These are phyloP conservation scores for Beauveria brongniartii DNA, from an alignment of 2,329 filamentous ascomycete genomes.

Conservation along the genomic window DNA sequence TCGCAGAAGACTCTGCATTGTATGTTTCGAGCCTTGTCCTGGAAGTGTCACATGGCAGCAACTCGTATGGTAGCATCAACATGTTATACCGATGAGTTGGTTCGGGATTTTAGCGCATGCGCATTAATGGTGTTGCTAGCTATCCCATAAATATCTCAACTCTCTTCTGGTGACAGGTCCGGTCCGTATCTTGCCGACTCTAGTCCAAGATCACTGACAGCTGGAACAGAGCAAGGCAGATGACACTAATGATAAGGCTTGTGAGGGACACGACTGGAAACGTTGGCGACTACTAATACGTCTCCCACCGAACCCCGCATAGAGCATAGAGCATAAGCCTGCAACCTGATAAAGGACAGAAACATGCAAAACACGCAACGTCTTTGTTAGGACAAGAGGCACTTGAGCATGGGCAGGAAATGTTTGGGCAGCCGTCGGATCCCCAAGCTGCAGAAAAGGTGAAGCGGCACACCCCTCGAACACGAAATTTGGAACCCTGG, in stretches of 20 bases:
- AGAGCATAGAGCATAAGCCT: neutral
- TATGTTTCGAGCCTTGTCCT: neutral
- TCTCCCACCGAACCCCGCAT: neutral
- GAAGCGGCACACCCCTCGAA: neutral
- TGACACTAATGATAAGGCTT: constrained; percentile 7
- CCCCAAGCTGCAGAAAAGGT: neutral
- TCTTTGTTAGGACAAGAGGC: neutral
- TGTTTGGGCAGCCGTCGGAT: constrained; percentile 8
- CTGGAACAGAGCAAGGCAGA: neutral
- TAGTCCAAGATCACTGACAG: constrained; percentile 6
- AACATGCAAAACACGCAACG: neutral
- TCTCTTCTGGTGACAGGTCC: neutral
- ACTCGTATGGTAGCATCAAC: neutral
- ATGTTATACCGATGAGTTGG: neutral
- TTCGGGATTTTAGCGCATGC: neutral
- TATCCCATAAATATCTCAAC: neutral
- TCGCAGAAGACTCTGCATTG: neutral
- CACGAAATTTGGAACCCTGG: neutral
- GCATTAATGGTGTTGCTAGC: neutral
- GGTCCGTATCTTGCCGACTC: neutral
- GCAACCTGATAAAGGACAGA: neutral
- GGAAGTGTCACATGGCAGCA: neutral
- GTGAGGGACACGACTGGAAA: neutral
- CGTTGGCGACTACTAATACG: neutral
- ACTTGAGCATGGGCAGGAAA: neutral